These are phyloP conservation scores for Cadophora gregata DNA, from an alignment of 2,329 filamentous ascomycete genomes.

Conservation along the genomic window DNA sequence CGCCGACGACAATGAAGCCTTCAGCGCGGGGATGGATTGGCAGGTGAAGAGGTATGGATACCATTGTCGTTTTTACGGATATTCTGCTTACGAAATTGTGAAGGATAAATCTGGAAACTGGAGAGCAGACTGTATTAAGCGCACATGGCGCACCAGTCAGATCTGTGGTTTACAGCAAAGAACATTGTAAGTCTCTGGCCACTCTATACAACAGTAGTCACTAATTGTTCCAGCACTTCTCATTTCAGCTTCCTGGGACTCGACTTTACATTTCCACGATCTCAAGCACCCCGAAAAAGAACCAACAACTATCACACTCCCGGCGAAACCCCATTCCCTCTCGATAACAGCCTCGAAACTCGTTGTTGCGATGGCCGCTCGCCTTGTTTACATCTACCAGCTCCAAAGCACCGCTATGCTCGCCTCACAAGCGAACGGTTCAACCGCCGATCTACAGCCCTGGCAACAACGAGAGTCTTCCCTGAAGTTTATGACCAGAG, in stretches of 20 bases:
- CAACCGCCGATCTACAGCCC: slow-evolving; percentile 65
- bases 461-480: slow-evolving; percentile 95
- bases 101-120: slow-evolving; percentile 74
- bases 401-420: slow-evolving; percentile 69
- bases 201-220: not conserved
- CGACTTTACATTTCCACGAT: slow-evolving; percentile 84
- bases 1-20: slow-evolving; percentile 80
- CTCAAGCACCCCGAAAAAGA: slow-evolving; percentile 56
- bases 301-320: slow-evolving; percentile 73
- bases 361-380: slow-evolving; percentile 93
- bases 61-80: not conserved
- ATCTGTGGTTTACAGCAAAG: slow-evolving; percentile 79
- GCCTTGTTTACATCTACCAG: slow-evolving; percentile 95
- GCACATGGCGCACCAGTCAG: slow-evolving; percentile 82
- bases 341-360: slow-evolving; percentile 79
- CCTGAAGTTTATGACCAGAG: slow-evolving; percentile 93
- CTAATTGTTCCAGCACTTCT: slow-evolving; percentile 63
- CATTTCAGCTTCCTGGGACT: slow-evolving; percentile 93
- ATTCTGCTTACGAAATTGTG: slow-evolving; percentile 28
- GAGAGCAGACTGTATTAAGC: slow-evolving; percentile 76
- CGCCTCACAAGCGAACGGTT: slow-evolving; percentile 53
- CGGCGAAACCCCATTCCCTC: slow-evolving; percentile 88
- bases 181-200: slow-evolving; percentile 61
- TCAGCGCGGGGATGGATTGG: slow-evolving; percentile 85
- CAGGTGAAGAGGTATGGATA: slow-evolving; percentile 72